Evolutionary conservation across 352 stramenopile species (phyloP).

Genomic region (Pythium rhizo-oryzae): DNA sequence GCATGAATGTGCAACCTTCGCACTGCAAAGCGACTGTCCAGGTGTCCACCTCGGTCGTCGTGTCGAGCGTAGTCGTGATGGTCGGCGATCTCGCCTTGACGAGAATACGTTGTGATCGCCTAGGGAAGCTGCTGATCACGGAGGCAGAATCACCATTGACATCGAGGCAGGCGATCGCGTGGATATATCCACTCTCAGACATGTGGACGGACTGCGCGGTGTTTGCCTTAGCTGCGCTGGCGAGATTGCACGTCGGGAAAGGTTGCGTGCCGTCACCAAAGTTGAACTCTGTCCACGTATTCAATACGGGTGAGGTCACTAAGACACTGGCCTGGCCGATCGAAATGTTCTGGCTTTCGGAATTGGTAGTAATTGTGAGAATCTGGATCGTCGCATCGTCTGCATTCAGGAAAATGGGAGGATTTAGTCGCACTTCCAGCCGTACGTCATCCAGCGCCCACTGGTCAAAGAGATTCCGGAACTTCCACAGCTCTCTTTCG

Average conservation of each 20-base stretch:
- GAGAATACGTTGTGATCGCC: constrained; percentile 44
- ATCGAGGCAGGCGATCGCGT: constrained; percentile 51
- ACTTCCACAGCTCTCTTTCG: constrained; percentile 56
- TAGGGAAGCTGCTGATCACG: constrained; percentile 52
- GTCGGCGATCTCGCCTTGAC: constrained; percentile 42
- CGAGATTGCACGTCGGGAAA: constrained; percentile 46
- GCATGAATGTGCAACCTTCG: constrained; percentile 47
- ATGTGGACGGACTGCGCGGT: constrained; percentile 25
- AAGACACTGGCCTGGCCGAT: constrained; percentile 33
- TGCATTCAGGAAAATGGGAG: constrained; percentile 36
- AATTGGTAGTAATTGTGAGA: neutral
- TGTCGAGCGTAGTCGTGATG: constrained; percentile 38
- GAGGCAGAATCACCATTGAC: constrained; percentile 18
- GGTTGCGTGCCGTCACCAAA: constrained; percentile 60
- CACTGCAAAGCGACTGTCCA: constrained; percentile 46
- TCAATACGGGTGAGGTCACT: constrained; percentile 41
- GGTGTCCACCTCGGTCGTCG: constrained; percentile 34
- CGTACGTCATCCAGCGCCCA: constrained; percentile 69
- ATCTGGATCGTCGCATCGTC: constrained; percentile 2
- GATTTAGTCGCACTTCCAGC: constrained; percentile 56
- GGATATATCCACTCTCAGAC: constrained; percentile 48
- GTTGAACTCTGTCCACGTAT: constrained; percentile 50
- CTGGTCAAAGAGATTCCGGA: constrained; percentile 78
- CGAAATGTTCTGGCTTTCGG: constrained; percentile 17
- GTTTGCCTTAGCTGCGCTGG: constrained; percentile 4